Evolutionary conservation across 441 rosid genomes (phyloP).

Genomic region (Geranium incanum): DNA sequence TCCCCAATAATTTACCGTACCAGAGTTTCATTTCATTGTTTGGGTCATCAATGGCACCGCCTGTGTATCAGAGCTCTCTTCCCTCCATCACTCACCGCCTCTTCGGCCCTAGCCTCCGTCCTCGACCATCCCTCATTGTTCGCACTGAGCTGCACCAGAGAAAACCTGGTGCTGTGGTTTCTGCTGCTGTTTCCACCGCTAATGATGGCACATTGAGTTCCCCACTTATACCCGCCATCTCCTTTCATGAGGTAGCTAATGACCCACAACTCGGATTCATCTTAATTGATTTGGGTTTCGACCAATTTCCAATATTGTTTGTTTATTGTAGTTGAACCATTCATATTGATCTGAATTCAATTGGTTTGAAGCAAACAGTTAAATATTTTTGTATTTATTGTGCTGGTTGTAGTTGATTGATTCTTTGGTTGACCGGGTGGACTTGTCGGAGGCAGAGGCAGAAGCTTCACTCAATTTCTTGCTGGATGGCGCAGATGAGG

Average conservation of each 20-base stretch:
- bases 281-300: background rate
- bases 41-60: background rate
- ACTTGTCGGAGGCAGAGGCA: slow-evolving; percentile 70
- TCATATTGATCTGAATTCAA: too few species aligned
- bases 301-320: background rate
- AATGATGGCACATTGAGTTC: slow-evolving; percentile 17
- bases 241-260: slow-evolving; percentile 47
- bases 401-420: slow-evolving; percentile 53
- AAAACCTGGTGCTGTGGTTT: background rate
- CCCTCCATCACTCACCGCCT: background rate
- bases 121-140: background rate
- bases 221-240: slow-evolving; percentile 19
- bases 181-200: slow-evolving; percentile 23
- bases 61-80: background rate
- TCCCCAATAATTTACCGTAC: too few species aligned
- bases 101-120: background rate
- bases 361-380: too few species aligned
- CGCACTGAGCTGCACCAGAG: background rate
- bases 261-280: background rate
- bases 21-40: background rate
- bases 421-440: slow-evolving; percentile 51
- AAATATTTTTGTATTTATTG: too few species aligned
- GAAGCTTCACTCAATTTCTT: slow-evolving; percentile 62
- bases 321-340: too few species aligned
- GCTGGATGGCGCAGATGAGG: slow-evolving; percentile 52